Conservation (phyloP, 2,329 filamentous ascomycete species). For the Rhexocercosporidium sp. region DNA sequence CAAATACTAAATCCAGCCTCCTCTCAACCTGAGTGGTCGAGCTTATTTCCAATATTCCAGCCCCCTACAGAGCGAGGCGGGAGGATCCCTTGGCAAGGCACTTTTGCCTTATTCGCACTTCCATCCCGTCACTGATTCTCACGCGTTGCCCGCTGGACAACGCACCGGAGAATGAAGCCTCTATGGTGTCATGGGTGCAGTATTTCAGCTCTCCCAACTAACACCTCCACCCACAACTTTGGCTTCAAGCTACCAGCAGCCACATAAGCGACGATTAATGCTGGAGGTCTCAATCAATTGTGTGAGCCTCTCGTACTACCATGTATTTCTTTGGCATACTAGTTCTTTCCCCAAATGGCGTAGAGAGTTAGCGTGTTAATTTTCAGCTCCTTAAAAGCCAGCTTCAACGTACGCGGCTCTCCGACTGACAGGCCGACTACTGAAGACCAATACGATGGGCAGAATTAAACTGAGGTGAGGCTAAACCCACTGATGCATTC, state of each 20-base stretch:
- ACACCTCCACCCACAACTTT: neutral
- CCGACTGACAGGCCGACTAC: no score
- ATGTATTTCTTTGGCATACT: neutral
- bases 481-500: neutral
- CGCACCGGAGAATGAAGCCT: neutral
- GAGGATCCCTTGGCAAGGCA: constrained; percentile 7
- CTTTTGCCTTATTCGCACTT: neutral
- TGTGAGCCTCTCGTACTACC: neutral
- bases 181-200: constrained; percentile 2
- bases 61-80: constrained; percentile 1
- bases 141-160: neutral
- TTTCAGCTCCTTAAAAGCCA: neutral
- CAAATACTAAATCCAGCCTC: neutral
- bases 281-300: no score
- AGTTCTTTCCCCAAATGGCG: neutral
- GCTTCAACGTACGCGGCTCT: neutral
- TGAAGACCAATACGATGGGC: no score
- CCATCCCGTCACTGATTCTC: neutral
- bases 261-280: no score
- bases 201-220: neutral
- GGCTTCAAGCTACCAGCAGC: neutral
- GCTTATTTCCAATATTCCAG: constrained; percentile 6
- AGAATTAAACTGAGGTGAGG: neutral
- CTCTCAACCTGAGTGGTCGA: neutral
- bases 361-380: neutral